A percentile compares a stretch with the other conserved stretches of the same genome.
Conservation (phyloP, 176 grass and related monocot genomes). For the Lolium rigidum region DNA sequence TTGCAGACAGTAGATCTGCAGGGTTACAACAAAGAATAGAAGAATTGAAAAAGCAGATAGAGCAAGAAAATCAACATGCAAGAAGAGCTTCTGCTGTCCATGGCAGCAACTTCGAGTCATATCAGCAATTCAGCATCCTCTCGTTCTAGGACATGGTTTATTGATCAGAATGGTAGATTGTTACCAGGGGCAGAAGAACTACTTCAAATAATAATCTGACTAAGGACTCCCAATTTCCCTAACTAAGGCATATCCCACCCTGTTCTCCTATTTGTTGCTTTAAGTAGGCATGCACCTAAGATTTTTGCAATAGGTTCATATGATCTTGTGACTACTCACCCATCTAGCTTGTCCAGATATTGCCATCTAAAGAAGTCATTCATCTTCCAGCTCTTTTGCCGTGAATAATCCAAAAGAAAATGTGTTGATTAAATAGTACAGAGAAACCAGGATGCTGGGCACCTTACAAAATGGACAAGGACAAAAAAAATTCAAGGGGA, state of each 20-base stretch:
- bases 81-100: conserved; percentile 67
- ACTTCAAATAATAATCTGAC: conserved; percentile 58
- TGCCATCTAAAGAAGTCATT: conserved; percentile 8
- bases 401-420: conserved; percentile 3
- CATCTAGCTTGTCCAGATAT: background rate
- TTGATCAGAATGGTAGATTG: conserved; percentile 52
- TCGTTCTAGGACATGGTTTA: conserved; percentile 40
- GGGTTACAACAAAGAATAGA: conserved; percentile 67
- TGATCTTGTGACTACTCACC: background rate
- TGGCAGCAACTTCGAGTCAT: conserved; percentile 59
- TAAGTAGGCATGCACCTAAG: background rate
- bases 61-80: conserved; percentile 52
- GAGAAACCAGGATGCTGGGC: conserved; percentile 24
- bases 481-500: conserved; percentile 11
- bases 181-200: conserved; percentile 62
- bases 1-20: conserved; percentile 69
- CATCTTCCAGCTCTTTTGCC: conserved; percentile 8
- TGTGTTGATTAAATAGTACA: background rate
- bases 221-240: background rate
- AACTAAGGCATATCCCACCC: background rate
- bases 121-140: conserved; percentile 44
- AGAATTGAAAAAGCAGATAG: conserved; percentile 69
- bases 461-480: conserved; percentile 2
- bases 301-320: background rate
- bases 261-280: background rate